These are phyloP conservation scores for Mentha longifolia DNA, from an alignment of 257 asterid genomes.

Conservation along the genomic window DNA sequence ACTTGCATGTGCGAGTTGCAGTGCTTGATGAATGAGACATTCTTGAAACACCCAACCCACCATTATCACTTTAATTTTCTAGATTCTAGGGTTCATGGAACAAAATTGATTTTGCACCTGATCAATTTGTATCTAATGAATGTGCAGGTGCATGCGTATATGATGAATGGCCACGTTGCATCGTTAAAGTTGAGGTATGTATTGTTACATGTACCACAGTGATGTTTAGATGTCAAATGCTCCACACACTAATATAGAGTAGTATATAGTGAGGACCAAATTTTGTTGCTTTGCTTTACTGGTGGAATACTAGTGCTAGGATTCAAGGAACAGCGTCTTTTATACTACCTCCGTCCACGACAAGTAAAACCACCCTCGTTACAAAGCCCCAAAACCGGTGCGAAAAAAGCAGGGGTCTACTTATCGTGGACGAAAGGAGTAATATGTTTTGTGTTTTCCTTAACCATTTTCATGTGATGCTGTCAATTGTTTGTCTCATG, in stretches of 20 bases:
- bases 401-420: no score
- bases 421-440: not conserved
- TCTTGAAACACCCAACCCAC: not conserved
- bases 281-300: conserved; percentile 27
- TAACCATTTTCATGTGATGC: conserved; percentile 23
- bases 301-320: not conserved
- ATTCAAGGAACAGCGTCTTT: not conserved
- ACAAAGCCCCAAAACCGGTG: no score
- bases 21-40: conserved; percentile 22
- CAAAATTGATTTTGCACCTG: conserved; percentile 2
- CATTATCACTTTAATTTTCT: conserved; percentile 21
- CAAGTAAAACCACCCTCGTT: no score
- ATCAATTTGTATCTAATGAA: not conserved
- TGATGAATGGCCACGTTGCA: not conserved
- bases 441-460: not conserved
- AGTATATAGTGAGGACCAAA: not conserved
- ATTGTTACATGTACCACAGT: no score
- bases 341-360: no score
- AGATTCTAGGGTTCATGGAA: not conserved
- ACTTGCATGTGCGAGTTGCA: conserved; percentile 62
- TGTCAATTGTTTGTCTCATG: conserved; percentile 8
- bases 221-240: no score
- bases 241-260: no score
- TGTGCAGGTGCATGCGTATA: not conserved
- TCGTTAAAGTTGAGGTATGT: not conserved